These are phyloP conservation scores for Lachnellula cervina DNA, from an alignment of 2,329 filamentous ascomycete genomes.

Conservation along the genomic window DNA sequence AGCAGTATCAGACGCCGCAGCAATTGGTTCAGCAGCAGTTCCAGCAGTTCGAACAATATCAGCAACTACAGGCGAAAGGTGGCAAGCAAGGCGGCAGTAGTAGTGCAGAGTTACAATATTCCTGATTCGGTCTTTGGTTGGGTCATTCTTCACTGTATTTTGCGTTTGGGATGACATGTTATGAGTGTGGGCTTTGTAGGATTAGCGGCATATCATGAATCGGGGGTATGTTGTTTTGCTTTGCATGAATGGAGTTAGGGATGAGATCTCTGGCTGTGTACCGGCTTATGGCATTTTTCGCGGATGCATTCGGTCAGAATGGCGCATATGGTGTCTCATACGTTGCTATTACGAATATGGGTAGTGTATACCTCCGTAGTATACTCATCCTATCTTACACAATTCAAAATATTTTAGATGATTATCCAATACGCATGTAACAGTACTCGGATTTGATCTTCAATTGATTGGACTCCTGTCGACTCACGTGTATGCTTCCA, in stretches of 20 bases:
- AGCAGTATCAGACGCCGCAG: constrained; percentile 31
- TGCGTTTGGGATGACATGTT: not conserved
- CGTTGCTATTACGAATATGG: not conserved
- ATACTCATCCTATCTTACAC: not conserved
- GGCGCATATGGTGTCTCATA: not conserved
- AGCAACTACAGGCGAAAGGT: constrained; percentile 23
- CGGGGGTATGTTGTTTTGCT: not conserved
- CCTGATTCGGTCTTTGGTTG: constrained; percentile 1
- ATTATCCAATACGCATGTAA: too few species aligned
- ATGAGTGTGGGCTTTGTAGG: not conserved
- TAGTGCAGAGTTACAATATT: constrained; percentile 28
- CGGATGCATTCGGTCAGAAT: not conserved
- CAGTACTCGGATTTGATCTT: too few species aligned
- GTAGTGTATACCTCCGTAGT: not conserved
- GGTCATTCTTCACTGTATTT: not conserved
- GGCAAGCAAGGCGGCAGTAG: constrained; percentile 14
- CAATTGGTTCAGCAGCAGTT: constrained; percentile 31
- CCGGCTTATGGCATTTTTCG: not conserved
- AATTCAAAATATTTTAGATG: not conserved
- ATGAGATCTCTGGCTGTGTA: not conserved
- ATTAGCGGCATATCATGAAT: not conserved
- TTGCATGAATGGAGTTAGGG: constrained; percentile 1
- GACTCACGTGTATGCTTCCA: too few species aligned
- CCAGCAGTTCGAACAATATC: constrained; percentile 26
- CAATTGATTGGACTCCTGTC: too few species aligned